Evolutionary conservation across 129 eudicot species (phyloP).

Genomic region (Smallanthus sonchifolius): DNA sequence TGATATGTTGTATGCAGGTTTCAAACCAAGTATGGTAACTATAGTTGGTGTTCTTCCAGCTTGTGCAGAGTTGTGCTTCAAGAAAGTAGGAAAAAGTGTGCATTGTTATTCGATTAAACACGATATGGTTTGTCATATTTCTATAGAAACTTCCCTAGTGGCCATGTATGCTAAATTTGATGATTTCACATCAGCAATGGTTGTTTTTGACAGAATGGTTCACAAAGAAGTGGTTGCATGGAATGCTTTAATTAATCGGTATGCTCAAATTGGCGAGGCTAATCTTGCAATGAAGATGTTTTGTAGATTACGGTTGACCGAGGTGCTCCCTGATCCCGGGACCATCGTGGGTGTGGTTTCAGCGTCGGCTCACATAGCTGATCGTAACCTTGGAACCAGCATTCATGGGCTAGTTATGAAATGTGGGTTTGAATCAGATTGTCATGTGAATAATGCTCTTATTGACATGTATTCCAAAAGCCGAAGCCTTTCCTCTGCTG

Average conservation of each 20-base stretch:
- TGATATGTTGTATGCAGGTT: constrained; percentile 49
- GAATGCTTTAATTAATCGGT: constrained; percentile 62
- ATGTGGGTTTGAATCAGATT: constrained; percentile 53
- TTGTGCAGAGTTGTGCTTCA: constrained; percentile 44
- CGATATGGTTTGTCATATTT: constrained; percentile 28
- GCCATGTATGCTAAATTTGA: constrained; percentile 70
- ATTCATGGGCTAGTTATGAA: constrained; percentile 48
- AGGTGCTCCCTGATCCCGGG: constrained; percentile 50
- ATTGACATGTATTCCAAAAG: constrained; percentile 76
- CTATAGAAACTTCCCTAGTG: constrained; percentile 53
- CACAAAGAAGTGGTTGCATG: constrained; percentile 56
- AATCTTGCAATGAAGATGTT: constrained; percentile 38
- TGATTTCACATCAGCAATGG: constrained; percentile 32
- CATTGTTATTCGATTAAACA: constrained; percentile 57
- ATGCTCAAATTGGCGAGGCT: constrained; percentile 50
- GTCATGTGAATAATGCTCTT: constrained; percentile 57
- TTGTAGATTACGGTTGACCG: constrained; percentile 31
- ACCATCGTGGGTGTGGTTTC: constrained; percentile 55
- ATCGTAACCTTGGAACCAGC: constrained; percentile 43
- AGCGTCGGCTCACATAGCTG: constrained; percentile 43
- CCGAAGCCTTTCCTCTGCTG: constrained; percentile 45
- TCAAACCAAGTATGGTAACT: constrained; percentile 50
- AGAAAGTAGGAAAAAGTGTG: constrained; percentile 51
- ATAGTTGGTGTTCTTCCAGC: constrained; percentile 61
- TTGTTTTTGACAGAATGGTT: constrained; percentile 42